A percentile compares a stretch with the other conserved stretches of the same genome.
Evolutionary conservation across 2,329 filamentous ascomycete genomes (phyloP).

Genomic region (Grosmannia clavigera): DNA sequence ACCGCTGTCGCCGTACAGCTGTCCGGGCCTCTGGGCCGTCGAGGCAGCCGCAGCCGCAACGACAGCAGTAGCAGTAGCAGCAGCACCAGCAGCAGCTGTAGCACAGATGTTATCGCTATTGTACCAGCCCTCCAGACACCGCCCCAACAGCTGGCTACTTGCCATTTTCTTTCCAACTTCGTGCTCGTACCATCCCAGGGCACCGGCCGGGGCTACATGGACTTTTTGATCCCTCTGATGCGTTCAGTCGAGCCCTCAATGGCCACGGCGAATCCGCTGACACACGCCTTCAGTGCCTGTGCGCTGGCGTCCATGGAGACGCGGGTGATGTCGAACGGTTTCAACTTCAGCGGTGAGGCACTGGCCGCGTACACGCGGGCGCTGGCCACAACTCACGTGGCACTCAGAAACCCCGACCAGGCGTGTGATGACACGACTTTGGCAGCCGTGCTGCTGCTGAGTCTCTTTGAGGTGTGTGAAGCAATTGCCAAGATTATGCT

Average conservation of each 20-base stretch:
- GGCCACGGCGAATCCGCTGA: constrained; percentile 21
- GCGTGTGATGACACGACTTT: constrained; percentile 45
- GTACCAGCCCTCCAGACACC: constrained; percentile 30
- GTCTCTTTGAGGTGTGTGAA: constrained; percentile 41
- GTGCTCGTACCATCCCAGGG: constrained; percentile 40
- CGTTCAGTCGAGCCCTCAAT: constrained; percentile 16
- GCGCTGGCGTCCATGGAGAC: constrained; percentile 46
- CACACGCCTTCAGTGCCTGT: constrained; percentile 46
- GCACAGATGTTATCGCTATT: constrained; percentile 13
- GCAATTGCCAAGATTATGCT: not conserved
- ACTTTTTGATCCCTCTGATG: constrained; percentile 45
- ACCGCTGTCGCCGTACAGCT: not conserved
- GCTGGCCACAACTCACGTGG: constrained; percentile 36
- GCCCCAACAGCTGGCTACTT: constrained; percentile 41
- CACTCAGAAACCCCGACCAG: constrained; percentile 35
- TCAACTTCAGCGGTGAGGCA: constrained; percentile 26
- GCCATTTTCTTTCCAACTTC: constrained; percentile 50
- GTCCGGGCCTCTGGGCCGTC: no score
- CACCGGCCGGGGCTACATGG: constrained; percentile 42
- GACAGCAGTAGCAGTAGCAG: no score
- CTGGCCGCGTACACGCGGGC: constrained; percentile 43
- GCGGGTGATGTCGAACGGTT: constrained; percentile 24
- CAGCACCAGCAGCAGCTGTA: not conserved
- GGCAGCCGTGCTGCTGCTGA: constrained; percentile 45
- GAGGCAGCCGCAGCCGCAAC: no score